Percentiles rank a stretch among this genome's conserved stretches.
These are phyloP conservation scores for Larix kaempferi DNA, from an alignment of 75 land plant genomes.

Conservation along the genomic window DNA sequence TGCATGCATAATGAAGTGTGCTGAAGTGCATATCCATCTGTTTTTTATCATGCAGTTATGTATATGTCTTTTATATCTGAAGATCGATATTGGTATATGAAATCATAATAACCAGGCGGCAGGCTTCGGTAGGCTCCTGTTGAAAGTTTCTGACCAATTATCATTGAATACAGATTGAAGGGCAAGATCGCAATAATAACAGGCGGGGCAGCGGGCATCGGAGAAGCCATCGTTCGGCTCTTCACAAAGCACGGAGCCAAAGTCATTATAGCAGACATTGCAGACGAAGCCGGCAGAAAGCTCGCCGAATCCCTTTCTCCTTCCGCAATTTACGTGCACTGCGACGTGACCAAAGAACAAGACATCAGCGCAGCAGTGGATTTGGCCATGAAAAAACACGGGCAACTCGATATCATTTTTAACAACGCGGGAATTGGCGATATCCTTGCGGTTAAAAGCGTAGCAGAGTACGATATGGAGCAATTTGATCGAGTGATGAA, in stretches of 20 bases:
- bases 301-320: constrained; percentile 37
- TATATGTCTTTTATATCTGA: too few species aligned
- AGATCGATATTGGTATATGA: too few species aligned
- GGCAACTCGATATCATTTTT: constrained; percentile 54
- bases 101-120: too few species aligned
- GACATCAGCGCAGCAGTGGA: constrained; percentile 39
- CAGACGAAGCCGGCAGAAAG: constrained; percentile 20
- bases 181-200: constrained; percentile 64
- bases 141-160: too few species aligned
- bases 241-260: constrained; percentile 49
- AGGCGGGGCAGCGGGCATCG: constrained; percentile 66
- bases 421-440: constrained; percentile 48
- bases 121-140: too few species aligned
- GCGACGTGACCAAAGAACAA: constrained; percentile 48
- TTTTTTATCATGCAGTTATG: too few species aligned
- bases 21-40: too few species aligned
- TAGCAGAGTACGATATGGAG: constrained; percentile 40
- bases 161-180: constrained; percentile 21
- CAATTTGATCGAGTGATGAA: constrained; percentile 44
- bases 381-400: constrained; percentile 33
- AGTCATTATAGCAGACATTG: constrained; percentile 47
- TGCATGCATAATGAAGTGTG: too few species aligned
- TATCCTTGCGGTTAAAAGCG: constrained; percentile 14
- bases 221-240: constrained; percentile 34
- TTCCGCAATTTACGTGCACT: constrained; percentile 28